Evolutionary conservation across 371 early-diverging fungal species (phyloP), one percentile per base, ranked within the genome.

Genomic region (Basidiobolus meristosporus): DNA sequence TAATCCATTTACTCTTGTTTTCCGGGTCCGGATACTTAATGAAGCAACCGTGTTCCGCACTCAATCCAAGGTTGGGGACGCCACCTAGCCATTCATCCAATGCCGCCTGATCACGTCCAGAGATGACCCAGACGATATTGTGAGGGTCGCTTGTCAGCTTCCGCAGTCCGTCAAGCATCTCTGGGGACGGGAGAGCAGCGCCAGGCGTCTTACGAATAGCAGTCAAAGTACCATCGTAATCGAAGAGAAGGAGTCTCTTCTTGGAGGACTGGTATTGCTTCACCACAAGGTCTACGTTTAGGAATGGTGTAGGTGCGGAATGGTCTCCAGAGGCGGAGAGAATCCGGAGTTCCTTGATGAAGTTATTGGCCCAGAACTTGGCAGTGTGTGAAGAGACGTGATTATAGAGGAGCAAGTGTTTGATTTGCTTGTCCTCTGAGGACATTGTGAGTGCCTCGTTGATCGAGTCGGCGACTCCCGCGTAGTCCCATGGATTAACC

Each of bases 401-500:
- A 12, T 78, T 67, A 47, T 75, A 67, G 42, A 98, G 66, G 58
- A 86, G 82, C 70, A 78, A 59, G 59, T 92, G 90, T 42, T 86
- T 71, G 31, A 54, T 61, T 6, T 42, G 36, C 51, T 82, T 83
- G 39, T 95, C 91, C 31, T 89, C 86, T 38, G 65, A 50, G 4
- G 73, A 47, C 72, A 97, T 79, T 12, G 50, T 48, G 12, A 99
- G 63, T 1, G 91, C 93, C 35, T 84, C 82, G 46, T 88, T 59
- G 44, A 99, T 82, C 0, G 90, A 82, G 31, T 74, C 65, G 11
- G 98, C 90, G 4, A 98, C 88, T 12, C 90, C 92, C 48, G 56
- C 54, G 45, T 78, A 83, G 56, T 96, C 91, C 96, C 96, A 98
- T 5, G 99, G 96, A 53, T 99, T 98, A 31, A 98, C 90, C 41